These are phyloP conservation scores for Diaporthe citri DNA, from an alignment of 2,329 filamentous ascomycete genomes.

Conservation along the genomic window DNA sequence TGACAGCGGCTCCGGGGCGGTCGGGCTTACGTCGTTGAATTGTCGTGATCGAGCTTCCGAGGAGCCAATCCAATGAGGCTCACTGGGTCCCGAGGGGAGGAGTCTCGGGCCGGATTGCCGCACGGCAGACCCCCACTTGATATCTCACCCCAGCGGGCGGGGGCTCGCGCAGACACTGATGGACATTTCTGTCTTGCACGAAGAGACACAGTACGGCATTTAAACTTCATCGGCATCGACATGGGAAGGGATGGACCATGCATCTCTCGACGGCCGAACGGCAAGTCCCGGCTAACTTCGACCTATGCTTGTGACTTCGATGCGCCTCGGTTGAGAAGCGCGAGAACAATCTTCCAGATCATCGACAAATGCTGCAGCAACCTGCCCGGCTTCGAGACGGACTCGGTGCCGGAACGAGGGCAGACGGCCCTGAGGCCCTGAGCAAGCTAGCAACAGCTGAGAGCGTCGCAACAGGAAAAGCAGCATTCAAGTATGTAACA, in stretches of 20 bases:
- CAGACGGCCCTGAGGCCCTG: constrained; percentile 30
- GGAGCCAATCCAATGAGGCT: constrained; percentile 17
- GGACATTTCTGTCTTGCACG: background rate
- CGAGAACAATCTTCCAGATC: background rate
- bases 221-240: background rate
- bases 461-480: background rate
- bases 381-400: constrained; percentile 13
- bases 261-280: background rate
- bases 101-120: constrained; percentile 36
- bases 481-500: background rate
- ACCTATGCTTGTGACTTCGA: background rate
- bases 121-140: constrained; percentile 14
- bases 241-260: background rate
- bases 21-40: constrained; percentile 10
- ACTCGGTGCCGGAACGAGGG: constrained; percentile 6
- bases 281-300: background rate
- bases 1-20: constrained; percentile 19
- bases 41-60: constrained; percentile 7
- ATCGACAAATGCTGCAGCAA: background rate
- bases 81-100: constrained; percentile 19
- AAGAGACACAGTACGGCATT: background rate
- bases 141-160: background rate
- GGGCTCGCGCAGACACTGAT: background rate
- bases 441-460: background rate
- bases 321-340: background rate